phyloP scores from a whole-genome alignment of 75 land plant species.

The Isoetes taiwanensis region DNA sequence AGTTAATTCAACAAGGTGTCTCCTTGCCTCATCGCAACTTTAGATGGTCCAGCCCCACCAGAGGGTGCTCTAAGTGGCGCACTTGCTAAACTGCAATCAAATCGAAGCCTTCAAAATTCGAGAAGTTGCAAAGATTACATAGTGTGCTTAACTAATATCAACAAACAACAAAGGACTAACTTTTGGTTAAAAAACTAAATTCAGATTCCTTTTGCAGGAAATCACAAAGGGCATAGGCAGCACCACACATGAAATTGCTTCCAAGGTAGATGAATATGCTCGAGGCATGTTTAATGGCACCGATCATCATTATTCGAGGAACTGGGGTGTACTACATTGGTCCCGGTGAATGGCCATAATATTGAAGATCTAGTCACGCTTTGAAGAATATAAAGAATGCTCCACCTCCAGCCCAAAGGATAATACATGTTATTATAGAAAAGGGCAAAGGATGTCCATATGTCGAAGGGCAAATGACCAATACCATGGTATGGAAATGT shows the following conservation, averaged over 20 bases:
- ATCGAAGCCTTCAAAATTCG: neutral
- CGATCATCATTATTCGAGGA: neutral
- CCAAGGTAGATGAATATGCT: slow-evolving; percentile 6
- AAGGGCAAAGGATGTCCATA: neutral
- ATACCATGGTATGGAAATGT: neutral
- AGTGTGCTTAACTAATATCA: no score
- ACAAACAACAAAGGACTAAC: neutral
- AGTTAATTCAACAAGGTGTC: no score
- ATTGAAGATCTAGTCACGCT: slow-evolving; percentile 3
- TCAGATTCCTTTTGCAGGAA: neutral
- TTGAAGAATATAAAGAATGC: neutral
- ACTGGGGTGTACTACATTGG: slow-evolving; percentile 5
- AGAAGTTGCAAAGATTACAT: slow-evolving; percentile 7
- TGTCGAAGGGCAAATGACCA: neutral
- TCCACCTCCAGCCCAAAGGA: neutral
- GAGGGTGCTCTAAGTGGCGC: neutral
- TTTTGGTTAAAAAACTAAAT: neutral
- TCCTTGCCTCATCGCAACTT: slow-evolving; percentile 20
- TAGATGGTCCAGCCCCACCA: slow-evolving; percentile 7
- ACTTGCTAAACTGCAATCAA: neutral
- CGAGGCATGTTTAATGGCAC: slow-evolving; percentile 1
- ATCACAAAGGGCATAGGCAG: neutral
- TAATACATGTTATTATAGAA: neutral
- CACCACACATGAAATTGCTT: neutral
- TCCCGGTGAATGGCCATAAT: neutral